phyloP scores from a whole-genome alignment of 1,284 basidiomycete genomes.

The Ceratobasidium sp. region DNA sequence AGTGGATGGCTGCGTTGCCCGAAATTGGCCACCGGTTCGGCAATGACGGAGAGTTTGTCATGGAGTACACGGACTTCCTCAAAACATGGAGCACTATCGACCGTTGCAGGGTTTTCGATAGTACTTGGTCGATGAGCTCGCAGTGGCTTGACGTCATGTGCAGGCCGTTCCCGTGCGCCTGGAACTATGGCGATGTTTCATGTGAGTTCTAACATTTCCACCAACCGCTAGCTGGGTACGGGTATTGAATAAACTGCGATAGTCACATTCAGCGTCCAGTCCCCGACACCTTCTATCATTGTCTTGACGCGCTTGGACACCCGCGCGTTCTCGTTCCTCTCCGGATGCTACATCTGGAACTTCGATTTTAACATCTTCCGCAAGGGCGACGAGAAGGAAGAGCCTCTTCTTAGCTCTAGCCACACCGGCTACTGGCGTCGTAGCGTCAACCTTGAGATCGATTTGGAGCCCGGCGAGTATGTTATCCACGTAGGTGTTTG shows the following conservation, averaged over 20 bases:
- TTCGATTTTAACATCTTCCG: conserved; percentile 63
- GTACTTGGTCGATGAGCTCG: conserved; percentile 61
- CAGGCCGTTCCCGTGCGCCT: conserved; percentile 56
- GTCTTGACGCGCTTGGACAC: conserved; percentile 63
- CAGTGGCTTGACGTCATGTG: conserved; percentile 60
- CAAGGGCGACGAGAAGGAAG: conserved; percentile 53
- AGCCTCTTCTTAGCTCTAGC: conserved; percentile 55
- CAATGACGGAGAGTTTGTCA: conserved; percentile 65
- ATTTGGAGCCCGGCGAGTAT: conserved; percentile 63
- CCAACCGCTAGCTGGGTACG: no score
- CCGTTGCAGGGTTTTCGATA: conserved; percentile 61
- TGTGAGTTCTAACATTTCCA: conserved; percentile 53
- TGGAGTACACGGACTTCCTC: conserved; percentile 67
- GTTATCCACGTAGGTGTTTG: conserved; percentile 61
- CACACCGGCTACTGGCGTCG: conserved; percentile 53
- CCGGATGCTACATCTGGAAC: conserved; percentile 55
- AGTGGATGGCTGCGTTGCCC: conserved; percentile 56
- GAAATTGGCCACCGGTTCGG: conserved; percentile 59
- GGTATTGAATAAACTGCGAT: not conserved
- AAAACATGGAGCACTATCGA: conserved; percentile 60
- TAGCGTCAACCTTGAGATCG: conserved; percentile 58
- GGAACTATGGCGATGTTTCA: conserved; percentile 62
- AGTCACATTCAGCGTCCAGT: conserved; percentile 60
- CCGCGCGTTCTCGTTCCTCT: conserved; percentile 58
- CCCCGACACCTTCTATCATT: conserved; percentile 57